These are phyloP conservation scores for Clarireedia paspali DNA, from an alignment of 2,329 filamentous ascomycete genomes.

Conservation along the genomic window DNA sequence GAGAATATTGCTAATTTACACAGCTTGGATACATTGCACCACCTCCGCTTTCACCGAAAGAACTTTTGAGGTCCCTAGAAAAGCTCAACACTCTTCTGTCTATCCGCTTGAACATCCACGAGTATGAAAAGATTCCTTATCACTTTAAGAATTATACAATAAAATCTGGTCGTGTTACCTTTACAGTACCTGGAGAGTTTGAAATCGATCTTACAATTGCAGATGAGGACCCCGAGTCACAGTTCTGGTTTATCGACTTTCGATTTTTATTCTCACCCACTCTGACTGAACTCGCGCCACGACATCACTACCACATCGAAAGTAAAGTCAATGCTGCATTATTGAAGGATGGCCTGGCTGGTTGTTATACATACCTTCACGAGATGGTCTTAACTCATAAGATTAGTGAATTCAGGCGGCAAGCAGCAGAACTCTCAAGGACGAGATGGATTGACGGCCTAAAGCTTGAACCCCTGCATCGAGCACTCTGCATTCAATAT, in stretches of 20 bases:
- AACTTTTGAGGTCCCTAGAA: conserved; percentile 66
- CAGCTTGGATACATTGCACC: conserved; percentile 72
- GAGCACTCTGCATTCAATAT: conserved; percentile 82
- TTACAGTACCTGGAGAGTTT: conserved; percentile 75
- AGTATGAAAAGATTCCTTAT: conserved; percentile 67
- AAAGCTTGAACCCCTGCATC: conserved; percentile 69
- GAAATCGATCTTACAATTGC: conserved; percentile 89
- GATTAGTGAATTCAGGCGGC: conserved; percentile 71
- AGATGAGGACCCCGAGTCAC: conserved; percentile 72
- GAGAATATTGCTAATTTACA: conserved; percentile 15
- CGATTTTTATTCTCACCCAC: conserved; percentile 73
- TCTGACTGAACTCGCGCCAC: conserved; percentile 51
- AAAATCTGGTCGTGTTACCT: conserved; percentile 81
- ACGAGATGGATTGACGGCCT: conserved; percentile 73
- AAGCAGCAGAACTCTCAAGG: conserved; percentile 63
- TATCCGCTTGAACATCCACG: conserved; percentile 76
- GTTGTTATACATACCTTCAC: conserved; percentile 82
- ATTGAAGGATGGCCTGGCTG: conserved; percentile 59
- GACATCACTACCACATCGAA: conserved; percentile 61
- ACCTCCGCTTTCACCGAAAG: conserved; percentile 60
- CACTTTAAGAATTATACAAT: conserved; percentile 73
- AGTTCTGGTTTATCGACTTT: conserved; percentile 93
- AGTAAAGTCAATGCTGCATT: conserved; percentile 64
- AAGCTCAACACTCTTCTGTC: conserved; percentile 79
- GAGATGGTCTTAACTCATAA: conserved; percentile 87